phyloP scores from a whole-genome alignment of 192 early-diverging fungal species.

The Backusella circina region DNA sequence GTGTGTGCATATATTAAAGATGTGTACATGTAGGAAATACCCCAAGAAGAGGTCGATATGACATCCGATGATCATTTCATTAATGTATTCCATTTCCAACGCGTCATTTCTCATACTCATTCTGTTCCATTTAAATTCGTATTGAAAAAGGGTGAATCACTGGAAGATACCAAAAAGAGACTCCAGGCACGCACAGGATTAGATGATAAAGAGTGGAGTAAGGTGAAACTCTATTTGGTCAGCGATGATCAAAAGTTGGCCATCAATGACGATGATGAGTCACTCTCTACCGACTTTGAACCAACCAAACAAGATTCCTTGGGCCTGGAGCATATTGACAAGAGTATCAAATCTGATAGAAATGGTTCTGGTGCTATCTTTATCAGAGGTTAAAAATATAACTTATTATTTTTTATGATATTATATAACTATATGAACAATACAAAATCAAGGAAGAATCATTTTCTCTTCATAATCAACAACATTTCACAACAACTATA shows the following conservation, averaged over 20 bases:
- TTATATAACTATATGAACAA: neutral
- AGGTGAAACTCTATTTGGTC: conserved; percentile 56
- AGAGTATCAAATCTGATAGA: conserved; percentile 11
- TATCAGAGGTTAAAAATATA: conserved; percentile 26
- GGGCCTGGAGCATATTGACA: conserved; percentile 48
- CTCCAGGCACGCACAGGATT: conserved; percentile 68
- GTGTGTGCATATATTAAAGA: neutral
- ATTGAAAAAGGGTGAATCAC: conserved; percentile 61
- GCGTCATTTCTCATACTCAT: conserved; percentile 64
- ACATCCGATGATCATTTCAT: conserved; percentile 43
- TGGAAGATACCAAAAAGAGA: conserved; percentile 68
- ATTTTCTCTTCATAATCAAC: neutral
- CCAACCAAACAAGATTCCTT: conserved; percentile 31
- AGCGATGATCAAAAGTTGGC: conserved; percentile 5
- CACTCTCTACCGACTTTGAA: conserved; percentile 27
- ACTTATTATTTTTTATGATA: conserved; percentile 9
- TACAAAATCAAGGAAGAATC: neutral
- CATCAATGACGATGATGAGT: conserved; percentile 10
- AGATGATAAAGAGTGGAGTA: conserved; percentile 80
- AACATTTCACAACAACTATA: neutral
- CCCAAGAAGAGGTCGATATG: conserved; percentile 40
- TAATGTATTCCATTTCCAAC: conserved; percentile 74
- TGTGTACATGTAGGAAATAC: conserved; percentile 30
- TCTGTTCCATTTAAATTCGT: conserved; percentile 83
- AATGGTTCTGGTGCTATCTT: conserved; percentile 18